Percentiles rank a stretch among this genome's conserved stretches.
These are phyloP conservation scores for Fusarium chuoi DNA, from an alignment of 2,329 filamentous ascomycete species.

Conservation along the genomic window DNA sequence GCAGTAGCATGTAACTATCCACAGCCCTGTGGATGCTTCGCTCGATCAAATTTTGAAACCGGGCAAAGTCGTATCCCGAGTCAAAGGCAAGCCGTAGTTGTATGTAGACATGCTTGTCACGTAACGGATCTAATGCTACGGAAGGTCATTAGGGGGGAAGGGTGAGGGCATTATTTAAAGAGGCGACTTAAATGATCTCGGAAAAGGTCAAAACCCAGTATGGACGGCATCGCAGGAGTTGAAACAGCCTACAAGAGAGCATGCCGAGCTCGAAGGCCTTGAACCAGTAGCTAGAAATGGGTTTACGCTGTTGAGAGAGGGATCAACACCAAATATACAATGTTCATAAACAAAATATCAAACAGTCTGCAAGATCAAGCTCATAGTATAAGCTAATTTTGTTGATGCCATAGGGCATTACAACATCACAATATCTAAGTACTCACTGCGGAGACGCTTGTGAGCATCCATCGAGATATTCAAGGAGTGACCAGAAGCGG, in stretches of 20 bases:
- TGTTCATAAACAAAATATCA: neutral
- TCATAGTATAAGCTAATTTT: constrained; percentile 63
- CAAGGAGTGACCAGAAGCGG: neutral
- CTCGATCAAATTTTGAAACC: constrained; percentile 47
- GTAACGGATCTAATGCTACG: constrained; percentile 43
- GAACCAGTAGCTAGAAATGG: constrained; percentile 29
- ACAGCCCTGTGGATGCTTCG: constrained; percentile 17
- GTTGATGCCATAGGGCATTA: constrained; percentile 61
- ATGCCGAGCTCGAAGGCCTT: constrained; percentile 18
- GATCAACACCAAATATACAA: constrained; percentile 25
- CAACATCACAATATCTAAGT: constrained; percentile 45
- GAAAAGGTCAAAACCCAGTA: constrained; percentile 5
- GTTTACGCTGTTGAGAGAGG: constrained; percentile 34
- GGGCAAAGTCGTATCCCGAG: constrained; percentile 42
- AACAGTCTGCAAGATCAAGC: neutral
- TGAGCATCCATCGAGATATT: neutral
- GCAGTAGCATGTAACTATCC: neutral
- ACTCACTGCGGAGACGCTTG: constrained; percentile 45
- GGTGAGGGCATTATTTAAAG: neutral
- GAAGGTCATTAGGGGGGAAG: neutral
- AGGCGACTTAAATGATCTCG: neutral
- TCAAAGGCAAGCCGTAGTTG: constrained; percentile 48
- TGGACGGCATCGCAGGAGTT: constrained; percentile 33
- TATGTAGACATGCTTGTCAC: constrained; percentile 46
- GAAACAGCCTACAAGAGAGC: constrained; percentile 23